phyloP scores from a whole-genome alignment of 495 filamentous ascomycete species.

The Tuber magnatum region DNA sequence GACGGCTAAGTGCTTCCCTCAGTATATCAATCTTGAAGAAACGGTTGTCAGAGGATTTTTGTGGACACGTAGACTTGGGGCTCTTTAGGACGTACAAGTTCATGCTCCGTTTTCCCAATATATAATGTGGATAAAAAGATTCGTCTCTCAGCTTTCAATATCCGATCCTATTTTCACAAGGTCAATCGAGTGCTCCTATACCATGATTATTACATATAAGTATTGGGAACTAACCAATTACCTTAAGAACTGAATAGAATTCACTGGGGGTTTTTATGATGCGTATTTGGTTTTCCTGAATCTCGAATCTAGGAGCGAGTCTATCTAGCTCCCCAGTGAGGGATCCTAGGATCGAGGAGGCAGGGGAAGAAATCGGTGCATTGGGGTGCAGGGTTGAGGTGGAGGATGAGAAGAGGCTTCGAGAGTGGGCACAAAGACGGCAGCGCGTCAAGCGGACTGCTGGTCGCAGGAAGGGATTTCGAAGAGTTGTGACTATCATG shows the following conservation, averaged over 20 bases:
- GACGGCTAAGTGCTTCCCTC: slow-evolving; percentile 62
- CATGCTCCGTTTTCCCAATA: slow-evolving; percentile 88
- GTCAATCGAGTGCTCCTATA: slow-evolving; percentile 10
- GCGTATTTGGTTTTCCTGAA: slow-evolving; percentile 69
- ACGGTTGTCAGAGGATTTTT: slow-evolving; percentile 18
- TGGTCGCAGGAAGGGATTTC: slow-evolving; percentile 22
- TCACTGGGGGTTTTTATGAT: slow-evolving; percentile 70
- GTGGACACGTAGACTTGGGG: not conserved
- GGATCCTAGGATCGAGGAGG: slow-evolving; percentile 52
- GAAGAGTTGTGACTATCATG: slow-evolving; percentile 34
- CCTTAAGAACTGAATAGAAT: slow-evolving; percentile 87
- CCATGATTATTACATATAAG: not conserved
- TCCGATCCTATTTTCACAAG: slow-evolving; percentile 55
- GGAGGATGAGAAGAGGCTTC: slow-evolving; percentile 43
- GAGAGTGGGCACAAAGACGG: slow-evolving; percentile 14
- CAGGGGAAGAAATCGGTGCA: slow-evolving; percentile 35
- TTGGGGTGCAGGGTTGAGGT: slow-evolving; percentile 38
- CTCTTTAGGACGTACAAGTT: slow-evolving; percentile 54
- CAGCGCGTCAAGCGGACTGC: slow-evolving; percentile 10
- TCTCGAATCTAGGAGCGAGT: slow-evolving; percentile 80
- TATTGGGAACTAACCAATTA: slow-evolving; percentile 40
- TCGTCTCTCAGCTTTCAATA: slow-evolving; percentile 64
- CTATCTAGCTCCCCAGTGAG: slow-evolving; percentile 78
- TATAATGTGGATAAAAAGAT: slow-evolving; percentile 94
- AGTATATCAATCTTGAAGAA: slow-evolving; percentile 61